Conservation (phyloP, 2,329 filamentous ascomycete species). For the Colletotrichum shisoi region DNA sequence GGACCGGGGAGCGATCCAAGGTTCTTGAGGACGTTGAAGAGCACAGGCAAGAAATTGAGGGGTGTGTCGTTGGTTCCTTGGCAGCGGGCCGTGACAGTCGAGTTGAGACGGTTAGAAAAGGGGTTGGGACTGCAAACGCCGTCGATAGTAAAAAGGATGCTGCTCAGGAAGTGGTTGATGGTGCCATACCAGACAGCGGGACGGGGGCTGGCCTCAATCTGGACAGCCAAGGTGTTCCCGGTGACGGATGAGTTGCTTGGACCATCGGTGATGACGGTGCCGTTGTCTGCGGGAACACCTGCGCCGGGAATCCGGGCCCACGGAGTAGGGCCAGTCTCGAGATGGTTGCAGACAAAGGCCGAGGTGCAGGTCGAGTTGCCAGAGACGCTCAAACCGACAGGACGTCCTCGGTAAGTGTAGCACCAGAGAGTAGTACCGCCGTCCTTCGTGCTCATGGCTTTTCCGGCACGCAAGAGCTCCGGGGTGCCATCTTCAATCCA, state of each 20-base stretch:
- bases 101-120: slow-evolving; percentile 33
- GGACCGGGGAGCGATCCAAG: slow-evolving; percentile 32
- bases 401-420: slow-evolving; percentile 54
- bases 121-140: slow-evolving; percentile 35
- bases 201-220: slow-evolving; percentile 28
- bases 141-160: slow-evolving; percentile 26
- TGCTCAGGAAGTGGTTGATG: slow-evolving; percentile 31
- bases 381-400: slow-evolving; percentile 49
- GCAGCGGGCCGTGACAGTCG: slow-evolving; percentile 34
- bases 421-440: slow-evolving; percentile 52
- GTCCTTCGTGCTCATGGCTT: slow-evolving; percentile 52
- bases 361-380: slow-evolving; percentile 54
- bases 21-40: slow-evolving; percentile 38
- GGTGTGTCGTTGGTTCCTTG: slow-evolving; percentile 27
- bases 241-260: slow-evolving; percentile 12
- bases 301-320: slow-evolving; percentile 12
- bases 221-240: slow-evolving; percentile 13
- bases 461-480: slow-evolving; percentile 52
- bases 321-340: slow-evolving; percentile 41
- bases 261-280: background rate
- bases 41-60: slow-evolving; percentile 33
- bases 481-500: slow-evolving; percentile 54
- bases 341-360: slow-evolving; percentile 54
- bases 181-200: slow-evolving; percentile 35
- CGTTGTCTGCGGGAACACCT: slow-evolving; percentile 8